Evolutionary conservation across 2,329 filamentous ascomycete species (phyloP).

Genomic region (Fusarium keratoplasticum): DNA sequence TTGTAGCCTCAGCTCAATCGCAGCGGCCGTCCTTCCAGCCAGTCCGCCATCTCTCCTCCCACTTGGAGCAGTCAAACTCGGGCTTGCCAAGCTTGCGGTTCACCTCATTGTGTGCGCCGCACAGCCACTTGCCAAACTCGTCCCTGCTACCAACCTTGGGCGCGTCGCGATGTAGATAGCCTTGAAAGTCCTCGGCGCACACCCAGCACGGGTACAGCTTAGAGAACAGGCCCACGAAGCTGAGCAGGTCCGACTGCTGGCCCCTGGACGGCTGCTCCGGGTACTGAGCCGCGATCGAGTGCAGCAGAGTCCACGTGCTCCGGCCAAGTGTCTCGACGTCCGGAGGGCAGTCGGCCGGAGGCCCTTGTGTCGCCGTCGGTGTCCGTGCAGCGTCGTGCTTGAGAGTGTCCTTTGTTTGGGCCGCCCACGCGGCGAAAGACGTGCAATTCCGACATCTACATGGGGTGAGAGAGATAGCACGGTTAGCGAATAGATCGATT

Average conservation of each 20-base stretch:
- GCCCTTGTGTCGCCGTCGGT: slow-evolving; percentile 49
- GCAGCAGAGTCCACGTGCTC: slow-evolving; percentile 91
- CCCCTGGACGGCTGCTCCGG: slow-evolving; percentile 73
- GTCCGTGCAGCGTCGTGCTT: slow-evolving; percentile 48
- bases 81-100: slow-evolving; percentile 92
- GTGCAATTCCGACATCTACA: slow-evolving; percentile 50
- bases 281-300: slow-evolving; percentile 90
- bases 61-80: slow-evolving; percentile 87
- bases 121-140: slow-evolving; percentile 86
- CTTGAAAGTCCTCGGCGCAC: slow-evolving; percentile 91
- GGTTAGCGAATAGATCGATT: slow-evolving; percentile 28
- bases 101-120: slow-evolving; percentile 87
- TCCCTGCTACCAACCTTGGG: slow-evolving; percentile 69
- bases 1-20: slow-evolving; percentile 53
- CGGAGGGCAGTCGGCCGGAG: slow-evolving; percentile 81
- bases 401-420: slow-evolving; percentile 61
- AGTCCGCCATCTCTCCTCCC: slow-evolving; percentile 95
- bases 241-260: slow-evolving; percentile 80
- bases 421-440: slow-evolving; percentile 60
- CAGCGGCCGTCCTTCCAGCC: slow-evolving; percentile 82
- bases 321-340: slow-evolving; percentile 90
- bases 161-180: slow-evolving; percentile 80
- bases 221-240: slow-evolving; percentile 84
- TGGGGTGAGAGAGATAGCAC: neutral
- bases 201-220: slow-evolving; percentile 95